Evolutionary conservation across 805 yeast species (phyloP).

Genomic region (Kluyveromyces starmeri): DNA sequence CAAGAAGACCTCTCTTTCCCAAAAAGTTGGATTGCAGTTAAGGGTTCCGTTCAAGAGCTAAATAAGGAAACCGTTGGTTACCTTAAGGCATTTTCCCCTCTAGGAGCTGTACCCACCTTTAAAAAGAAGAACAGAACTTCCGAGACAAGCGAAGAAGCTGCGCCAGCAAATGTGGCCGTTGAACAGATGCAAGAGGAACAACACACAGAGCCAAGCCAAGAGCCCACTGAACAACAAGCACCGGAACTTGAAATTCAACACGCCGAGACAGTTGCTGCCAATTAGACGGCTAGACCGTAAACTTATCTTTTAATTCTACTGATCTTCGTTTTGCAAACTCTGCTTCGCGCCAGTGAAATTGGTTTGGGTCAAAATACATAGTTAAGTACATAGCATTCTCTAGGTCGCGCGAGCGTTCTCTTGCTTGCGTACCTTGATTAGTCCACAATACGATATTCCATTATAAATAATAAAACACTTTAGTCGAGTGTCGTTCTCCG

Average conservation of each 20-base stretch:
- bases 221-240: not conserved
- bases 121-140: not conserved
- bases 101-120: not conserved
- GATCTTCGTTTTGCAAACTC: no score
- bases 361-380: no score
- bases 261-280: not conserved
- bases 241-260: not conserved
- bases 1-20: conserved; percentile 30
- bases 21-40: conserved; percentile 28
- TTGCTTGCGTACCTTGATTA: no score
- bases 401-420: no score
- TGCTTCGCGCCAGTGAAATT: no score
- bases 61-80: conserved; percentile 26
- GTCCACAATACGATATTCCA: no score
- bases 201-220: not conserved
- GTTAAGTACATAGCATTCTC: no score
- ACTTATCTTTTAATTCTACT: no score
- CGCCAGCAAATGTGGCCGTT: not conserved
- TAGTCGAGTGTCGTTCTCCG: no score
- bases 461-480: no score
- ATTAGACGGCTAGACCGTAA: not conserved
- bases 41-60: conserved; percentile 25
- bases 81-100: conserved; percentile 4
- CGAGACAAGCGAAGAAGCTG: not conserved
- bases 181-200: not conserved